phyloP scores from a whole-genome alignment of 208 protist genomes.

The Tritrichomonas foetus region DNA sequence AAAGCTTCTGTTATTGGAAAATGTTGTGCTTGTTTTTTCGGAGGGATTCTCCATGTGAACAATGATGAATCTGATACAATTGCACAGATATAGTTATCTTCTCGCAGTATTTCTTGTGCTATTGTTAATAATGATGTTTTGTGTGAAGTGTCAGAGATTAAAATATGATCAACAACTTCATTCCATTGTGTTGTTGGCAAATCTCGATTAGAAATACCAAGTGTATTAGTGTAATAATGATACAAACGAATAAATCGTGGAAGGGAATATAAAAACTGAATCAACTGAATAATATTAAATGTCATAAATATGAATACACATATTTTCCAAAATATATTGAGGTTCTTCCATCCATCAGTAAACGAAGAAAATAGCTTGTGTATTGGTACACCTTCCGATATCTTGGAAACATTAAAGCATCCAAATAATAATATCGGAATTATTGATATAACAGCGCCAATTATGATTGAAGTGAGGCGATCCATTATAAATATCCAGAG shows the following conservation, averaged over 20 bases:
- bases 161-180: neutral
- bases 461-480: neutral
- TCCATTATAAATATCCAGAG: neutral
- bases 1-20: neutral
- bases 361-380: neutral
- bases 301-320: neutral
- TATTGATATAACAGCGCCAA: neutral
- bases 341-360: neutral
- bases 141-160: neutral
- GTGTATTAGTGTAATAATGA: neutral
- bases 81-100: slow-evolving; percentile 11
- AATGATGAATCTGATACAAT: neutral
- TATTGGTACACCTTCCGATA: neutral
- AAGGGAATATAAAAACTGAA: neutral
- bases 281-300: neutral
- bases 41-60: neutral
- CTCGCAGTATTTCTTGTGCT: neutral
- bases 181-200: neutral
- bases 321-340: neutral
- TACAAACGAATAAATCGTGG: neutral
- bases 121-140: neutral
- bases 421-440: slow-evolving; percentile 27
- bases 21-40: neutral
- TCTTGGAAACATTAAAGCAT: neutral
- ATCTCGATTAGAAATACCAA: neutral